phyloP scores from a whole-genome alignment of 495 filamentous ascomycete species.

The Aspergillus avenaceus region DNA sequence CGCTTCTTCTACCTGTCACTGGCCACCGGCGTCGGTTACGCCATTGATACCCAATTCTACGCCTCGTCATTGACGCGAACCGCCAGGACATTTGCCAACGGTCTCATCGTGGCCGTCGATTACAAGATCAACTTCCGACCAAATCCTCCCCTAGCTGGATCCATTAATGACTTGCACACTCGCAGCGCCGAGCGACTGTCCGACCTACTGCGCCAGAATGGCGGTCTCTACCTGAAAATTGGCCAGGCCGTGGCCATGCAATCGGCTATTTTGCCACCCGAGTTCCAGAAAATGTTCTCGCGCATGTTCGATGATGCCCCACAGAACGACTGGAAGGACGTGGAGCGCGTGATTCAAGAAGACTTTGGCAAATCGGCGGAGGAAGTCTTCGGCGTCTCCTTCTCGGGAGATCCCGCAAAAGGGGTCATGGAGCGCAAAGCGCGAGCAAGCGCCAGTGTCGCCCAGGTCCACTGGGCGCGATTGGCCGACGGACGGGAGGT shows the following conservation, averaged over 20 bases:
- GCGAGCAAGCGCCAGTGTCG: slow-evolving; percentile 84
- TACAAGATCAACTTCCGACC: slow-evolving; percentile 96
- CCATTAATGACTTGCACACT: slow-evolving; percentile 68
- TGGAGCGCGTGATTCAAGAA: slow-evolving; percentile 79
- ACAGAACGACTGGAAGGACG: slow-evolving; percentile 86
- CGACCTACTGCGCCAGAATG: slow-evolving; percentile 75
- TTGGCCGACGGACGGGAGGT: slow-evolving; percentile 82
- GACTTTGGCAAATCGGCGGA: slow-evolving; percentile 81
- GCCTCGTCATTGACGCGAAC: slow-evolving; percentile 74
- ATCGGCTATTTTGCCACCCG: slow-evolving; percentile 83
- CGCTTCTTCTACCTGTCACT: slow-evolving; percentile 63
- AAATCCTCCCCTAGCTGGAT: slow-evolving; percentile 61
- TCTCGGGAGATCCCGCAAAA: slow-evolving; percentile 57
- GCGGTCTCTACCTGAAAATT: slow-evolving; percentile 94
- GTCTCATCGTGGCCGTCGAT: slow-evolving; percentile 78
- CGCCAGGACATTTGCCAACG: slow-evolving; percentile 73
- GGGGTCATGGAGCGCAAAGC: slow-evolving; percentile 87
- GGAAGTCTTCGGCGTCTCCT: slow-evolving; percentile 86
- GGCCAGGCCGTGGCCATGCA: slow-evolving; percentile 99
- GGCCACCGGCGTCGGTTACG: slow-evolving; percentile 55
- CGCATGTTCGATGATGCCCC: slow-evolving; percentile 98
- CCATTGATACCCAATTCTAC: slow-evolving; percentile 68
- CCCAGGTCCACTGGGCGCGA: slow-evolving; percentile 93
- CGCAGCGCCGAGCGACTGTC: slow-evolving; percentile 80
- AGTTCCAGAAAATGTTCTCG: slow-evolving; percentile 93